Percentiles rank a stretch among this genome's conserved stretches.
Conservation (phyloP, 176 grass and related monocot species). For the Oryza glumipatula region DNA sequence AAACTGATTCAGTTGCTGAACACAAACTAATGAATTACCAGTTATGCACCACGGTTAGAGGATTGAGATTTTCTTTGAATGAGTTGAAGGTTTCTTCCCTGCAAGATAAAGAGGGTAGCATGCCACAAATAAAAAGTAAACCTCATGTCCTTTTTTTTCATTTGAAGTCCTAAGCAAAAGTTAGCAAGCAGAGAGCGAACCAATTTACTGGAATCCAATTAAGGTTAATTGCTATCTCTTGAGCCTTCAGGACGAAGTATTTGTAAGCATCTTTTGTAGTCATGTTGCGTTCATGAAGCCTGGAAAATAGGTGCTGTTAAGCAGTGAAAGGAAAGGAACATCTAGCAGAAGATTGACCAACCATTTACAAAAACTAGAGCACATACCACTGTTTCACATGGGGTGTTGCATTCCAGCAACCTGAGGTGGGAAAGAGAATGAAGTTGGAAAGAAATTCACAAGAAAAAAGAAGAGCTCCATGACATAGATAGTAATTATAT, state of each 20-base stretch:
- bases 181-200: conserved; percentile 41
- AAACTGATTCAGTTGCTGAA: conserved; percentile 14
- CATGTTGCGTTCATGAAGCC: conserved; percentile 81
- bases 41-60: conserved; percentile 85
- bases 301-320: conserved; percentile 36
- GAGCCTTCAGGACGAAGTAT: conserved; percentile 92
- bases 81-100: conserved; percentile 99
- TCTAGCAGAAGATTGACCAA: background rate
- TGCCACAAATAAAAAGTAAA: conserved; percentile 12
- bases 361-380: conserved; percentile 13
- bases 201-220: conserved; percentile 93
- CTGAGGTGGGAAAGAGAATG: conserved; percentile 49
- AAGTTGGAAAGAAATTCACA: background rate
- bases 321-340: conserved; percentile 14
- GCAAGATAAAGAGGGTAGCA: conserved; percentile 17
- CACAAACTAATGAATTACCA: conserved; percentile 55
- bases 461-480: background rate
- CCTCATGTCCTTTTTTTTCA: background rate
- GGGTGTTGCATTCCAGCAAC: conserved; percentile 84
- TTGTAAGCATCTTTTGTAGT: conserved; percentile 92
- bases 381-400: conserved; percentile 91
- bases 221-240: conserved; percentile 78
- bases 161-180: background rate
- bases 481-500: background rate
- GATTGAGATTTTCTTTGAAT: conserved; percentile 84